A percentile compares a stretch with the other conserved stretches of the same genome.
phyloP scores from a whole-genome alignment of 371 early-diverging fungal genomes.

The Cladochytrium tenue region DNA sequence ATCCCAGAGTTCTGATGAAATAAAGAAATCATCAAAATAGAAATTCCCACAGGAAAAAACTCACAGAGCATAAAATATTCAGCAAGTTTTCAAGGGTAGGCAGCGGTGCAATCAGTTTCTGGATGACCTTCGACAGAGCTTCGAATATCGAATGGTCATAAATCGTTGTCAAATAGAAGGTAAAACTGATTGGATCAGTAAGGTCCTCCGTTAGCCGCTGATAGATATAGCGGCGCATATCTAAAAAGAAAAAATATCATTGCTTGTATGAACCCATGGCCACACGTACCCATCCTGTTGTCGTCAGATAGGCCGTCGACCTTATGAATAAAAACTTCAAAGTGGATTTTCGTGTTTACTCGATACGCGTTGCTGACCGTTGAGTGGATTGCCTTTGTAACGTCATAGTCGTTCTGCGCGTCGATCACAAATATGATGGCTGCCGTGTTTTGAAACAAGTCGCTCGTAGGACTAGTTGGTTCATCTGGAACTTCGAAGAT shows the following conservation, averaged over 20 bases:
- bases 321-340: slow-evolving; percentile 94
- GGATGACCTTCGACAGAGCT: slow-evolving; percentile 91
- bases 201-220: slow-evolving; percentile 85
- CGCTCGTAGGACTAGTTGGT: too few relatives aligned
- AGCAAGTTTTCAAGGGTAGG: slow-evolving; percentile 89
- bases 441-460: slow-evolving; percentile 62
- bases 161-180: slow-evolving; percentile 88
- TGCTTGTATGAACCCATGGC: slow-evolving; percentile 1
- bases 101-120: slow-evolving; percentile 84
- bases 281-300: slow-evolving; percentile 74
- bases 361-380: slow-evolving; percentile 74
- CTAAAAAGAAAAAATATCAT: slow-evolving; percentile 42
- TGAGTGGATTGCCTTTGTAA: slow-evolving; percentile 71
- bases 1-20: slow-evolving; percentile 80
- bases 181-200: slow-evolving; percentile 74
- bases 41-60: slow-evolving; percentile 6
- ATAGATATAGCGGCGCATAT: slow-evolving; percentile 90
- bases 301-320: slow-evolving; percentile 95
- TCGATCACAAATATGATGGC: slow-evolving; percentile 92
- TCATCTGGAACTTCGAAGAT: too few relatives aligned
- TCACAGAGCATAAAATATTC: slow-evolving; percentile 88
- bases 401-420: slow-evolving; percentile 88
- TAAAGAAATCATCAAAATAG: not conserved
- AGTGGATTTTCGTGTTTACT: slow-evolving; percentile 79
- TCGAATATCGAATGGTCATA: slow-evolving; percentile 94